A percentile compares a stretch with the other conserved stretches of the same genome.
Evolutionary conservation across 2,329 filamentous ascomycete species (phyloP).

Genomic region (Cercospora citrullina): DNA sequence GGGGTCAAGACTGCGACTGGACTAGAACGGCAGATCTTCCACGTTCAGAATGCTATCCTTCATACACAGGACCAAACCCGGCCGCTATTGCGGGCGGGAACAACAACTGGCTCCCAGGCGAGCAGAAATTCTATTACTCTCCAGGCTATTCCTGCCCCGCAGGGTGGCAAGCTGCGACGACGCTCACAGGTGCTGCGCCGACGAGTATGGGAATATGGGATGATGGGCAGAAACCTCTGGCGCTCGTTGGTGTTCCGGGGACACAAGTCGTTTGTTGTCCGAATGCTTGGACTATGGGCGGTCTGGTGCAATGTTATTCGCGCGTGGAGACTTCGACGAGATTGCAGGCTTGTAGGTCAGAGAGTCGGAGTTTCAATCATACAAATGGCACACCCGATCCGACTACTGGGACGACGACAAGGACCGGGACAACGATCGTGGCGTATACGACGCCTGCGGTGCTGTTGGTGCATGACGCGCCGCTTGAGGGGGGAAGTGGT

Average conservation of each 20-base stretch:
- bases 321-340: slow-evolving; percentile 7
- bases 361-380: slow-evolving; percentile 3
- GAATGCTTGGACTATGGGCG: slow-evolving; percentile 10
- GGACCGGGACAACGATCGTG: not conserved
- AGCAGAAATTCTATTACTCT: slow-evolving; percentile 14
- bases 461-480: slow-evolving; percentile 1
- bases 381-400: not conserved
- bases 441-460: slow-evolving; percentile 15
- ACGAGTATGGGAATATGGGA: slow-evolving; percentile 7
- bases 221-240: slow-evolving; percentile 1
- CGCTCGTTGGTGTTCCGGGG: not conserved
- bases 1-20: slow-evolving; percentile 7
- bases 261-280: slow-evolving; percentile 14
- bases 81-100: not conserved
- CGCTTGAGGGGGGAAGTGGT: not conserved
- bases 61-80: slow-evolving; percentile 7
- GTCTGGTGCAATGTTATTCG: slow-evolving; percentile 11
- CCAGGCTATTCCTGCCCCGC: slow-evolving; percentile 12
- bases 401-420: not conserved
- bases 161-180: slow-evolving; percentile 13
- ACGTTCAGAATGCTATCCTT: slow-evolving; percentile 11
- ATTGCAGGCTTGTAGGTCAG: not conserved
- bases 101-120: slow-evolving; percentile 7
- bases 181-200: slow-evolving; percentile 7
- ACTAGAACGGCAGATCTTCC: slow-evolving; percentile 9